Percentiles rank a stretch among this genome's conserved stretches.
phyloP scores from a whole-genome alignment of 2,329 filamentous ascomycete species.

The Bipolaris bicolor region DNA sequence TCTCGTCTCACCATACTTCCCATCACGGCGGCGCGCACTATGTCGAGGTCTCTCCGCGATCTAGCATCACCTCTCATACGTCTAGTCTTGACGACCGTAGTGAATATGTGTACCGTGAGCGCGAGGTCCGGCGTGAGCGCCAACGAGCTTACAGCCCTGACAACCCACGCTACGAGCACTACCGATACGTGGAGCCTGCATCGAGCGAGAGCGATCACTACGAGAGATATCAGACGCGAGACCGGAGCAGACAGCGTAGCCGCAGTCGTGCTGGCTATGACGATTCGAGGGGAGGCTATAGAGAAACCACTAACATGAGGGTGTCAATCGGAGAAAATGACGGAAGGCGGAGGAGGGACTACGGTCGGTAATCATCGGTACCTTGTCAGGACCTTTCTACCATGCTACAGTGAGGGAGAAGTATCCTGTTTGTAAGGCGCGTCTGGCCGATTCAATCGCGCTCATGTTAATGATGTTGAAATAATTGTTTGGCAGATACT shows the following conservation, averaged over 20 bases:
- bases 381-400: background rate
- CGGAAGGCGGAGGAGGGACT: conserved; percentile 1
- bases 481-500: background rate
- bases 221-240: conserved; percentile 31
- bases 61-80: conserved; percentile 39
- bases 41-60: conserved; percentile 53
- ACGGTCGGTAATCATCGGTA: background rate
- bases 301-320: conserved; percentile 44
- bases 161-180: conserved; percentile 53
- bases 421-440: background rate
- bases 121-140: conserved; percentile 52
- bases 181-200: conserved; percentile 54
- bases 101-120: conserved; percentile 54
- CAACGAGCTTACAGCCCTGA: conserved; percentile 47
- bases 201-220: conserved; percentile 40
- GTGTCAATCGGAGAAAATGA: conserved; percentile 4
- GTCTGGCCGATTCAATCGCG: background rate
- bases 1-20: conserved; percentile 19
- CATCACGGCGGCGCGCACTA: conserved; percentile 46
- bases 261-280: conserved; percentile 39
- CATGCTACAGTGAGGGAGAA: background rate
- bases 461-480: background rate
- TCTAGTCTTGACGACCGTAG: conserved; percentile 39
- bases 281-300: conserved; percentile 34
- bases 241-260: conserved; percentile 38